These are phyloP conservation scores for Hansenula sp. DNA, from an alignment of 1,139 yeast species.

Conservation along the genomic window DNA sequence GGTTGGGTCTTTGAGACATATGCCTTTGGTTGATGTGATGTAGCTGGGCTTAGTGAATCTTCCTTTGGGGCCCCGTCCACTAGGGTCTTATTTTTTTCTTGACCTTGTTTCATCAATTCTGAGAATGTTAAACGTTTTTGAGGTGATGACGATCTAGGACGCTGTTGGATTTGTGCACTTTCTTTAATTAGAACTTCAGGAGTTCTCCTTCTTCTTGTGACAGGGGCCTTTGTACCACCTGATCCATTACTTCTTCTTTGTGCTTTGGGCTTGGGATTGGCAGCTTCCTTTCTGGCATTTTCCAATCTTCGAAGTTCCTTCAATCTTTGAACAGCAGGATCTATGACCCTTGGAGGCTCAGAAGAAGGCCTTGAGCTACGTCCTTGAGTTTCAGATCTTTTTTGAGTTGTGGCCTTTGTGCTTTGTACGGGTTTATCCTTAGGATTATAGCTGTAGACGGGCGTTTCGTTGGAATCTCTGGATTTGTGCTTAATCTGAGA, in stretches of 20 bases:
- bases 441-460: neutral
- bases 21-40: conserved; percentile 4
- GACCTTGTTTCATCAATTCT: conserved; percentile 70
- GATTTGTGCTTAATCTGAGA: conserved; percentile 17
- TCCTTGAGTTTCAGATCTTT: neutral
- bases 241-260: conserved; percentile 10
- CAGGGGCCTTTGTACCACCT: conserved; percentile 2
- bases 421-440: neutral
- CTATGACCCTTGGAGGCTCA: conserved; percentile 24
- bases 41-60: conserved; percentile 3
- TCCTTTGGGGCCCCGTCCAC: conserved; percentile 5
- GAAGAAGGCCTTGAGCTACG: neutral
- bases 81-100: conserved; percentile 27
- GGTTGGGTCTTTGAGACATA: conserved; percentile 6
- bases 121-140: conserved; percentile 53
- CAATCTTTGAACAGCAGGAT: conserved; percentile 46
- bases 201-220: conserved; percentile 3
- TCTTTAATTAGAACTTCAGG: conserved; percentile 12
- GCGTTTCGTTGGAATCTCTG: neutral
- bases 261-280: conserved; percentile 16
- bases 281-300: conserved; percentile 38
- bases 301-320: conserved; percentile 65
- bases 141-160: conserved; percentile 11
- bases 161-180: conserved; percentile 4
- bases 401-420: neutral